Evolutionary conservation across 2,329 filamentous ascomycete species (phyloP).

Genomic region (Fusarium foetens): DNA sequence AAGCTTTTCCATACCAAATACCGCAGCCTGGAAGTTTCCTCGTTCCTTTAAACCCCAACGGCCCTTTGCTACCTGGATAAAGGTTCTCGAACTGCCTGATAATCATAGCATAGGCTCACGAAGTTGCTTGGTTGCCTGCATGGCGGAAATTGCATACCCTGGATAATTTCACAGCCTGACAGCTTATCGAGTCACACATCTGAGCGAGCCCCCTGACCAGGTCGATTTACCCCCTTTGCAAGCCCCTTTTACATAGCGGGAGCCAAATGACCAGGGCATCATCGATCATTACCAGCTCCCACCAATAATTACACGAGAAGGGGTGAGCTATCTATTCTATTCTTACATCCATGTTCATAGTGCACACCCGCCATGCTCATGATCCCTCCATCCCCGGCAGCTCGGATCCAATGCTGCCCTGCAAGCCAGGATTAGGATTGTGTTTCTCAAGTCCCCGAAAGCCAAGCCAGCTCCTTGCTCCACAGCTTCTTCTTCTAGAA

Average conservation of each 20-base stretch:
- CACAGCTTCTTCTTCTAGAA: constrained; percentile 39
- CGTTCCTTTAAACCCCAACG: background rate
- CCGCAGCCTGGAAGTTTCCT: background rate
- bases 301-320: constrained; percentile 37
- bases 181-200: constrained; percentile 22
- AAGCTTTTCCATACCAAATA: background rate
- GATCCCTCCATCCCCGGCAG: constrained; percentile 31
- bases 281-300: constrained; percentile 26
- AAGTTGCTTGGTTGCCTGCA: constrained; percentile 24
- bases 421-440: constrained; percentile 24
- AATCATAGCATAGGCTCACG: constrained; percentile 1
- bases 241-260: constrained; percentile 20
- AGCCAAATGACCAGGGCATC: constrained; percentile 26
- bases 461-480: constrained; percentile 31
- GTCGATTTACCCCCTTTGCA: constrained; percentile 21
- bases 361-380: constrained; percentile 24
- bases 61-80: background rate
- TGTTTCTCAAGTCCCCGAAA: constrained; percentile 32
- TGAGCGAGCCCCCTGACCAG: constrained; percentile 15
- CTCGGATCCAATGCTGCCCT: constrained; percentile 35
- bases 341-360: constrained; percentile 19
- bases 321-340: constrained; percentile 23
- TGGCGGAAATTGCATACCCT: constrained; percentile 39
- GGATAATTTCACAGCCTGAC: constrained; percentile 34
- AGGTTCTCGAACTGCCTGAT: constrained; percentile 6